These are phyloP conservation scores for Cyclotella atomus DNA, from an alignment of 108 stramenopile species.

Conservation along the genomic window DNA sequence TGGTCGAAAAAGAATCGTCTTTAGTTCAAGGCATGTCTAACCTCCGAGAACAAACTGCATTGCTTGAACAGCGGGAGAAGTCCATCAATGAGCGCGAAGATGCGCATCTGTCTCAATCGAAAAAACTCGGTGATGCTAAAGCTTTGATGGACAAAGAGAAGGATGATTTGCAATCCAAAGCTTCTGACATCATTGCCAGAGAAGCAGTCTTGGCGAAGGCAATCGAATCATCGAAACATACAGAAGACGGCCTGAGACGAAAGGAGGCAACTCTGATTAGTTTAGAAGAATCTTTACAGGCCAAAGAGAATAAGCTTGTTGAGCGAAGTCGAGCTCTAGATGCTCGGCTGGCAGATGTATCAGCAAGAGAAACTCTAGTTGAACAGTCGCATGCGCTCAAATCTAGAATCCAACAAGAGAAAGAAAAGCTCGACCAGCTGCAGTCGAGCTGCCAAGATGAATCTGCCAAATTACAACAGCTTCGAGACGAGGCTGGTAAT, in stretches of 20 bases:
- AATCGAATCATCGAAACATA: constrained; percentile 12
- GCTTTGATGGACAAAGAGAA: constrained; percentile 18
- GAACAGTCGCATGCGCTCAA: constrained; percentile 15
- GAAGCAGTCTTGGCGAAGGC: constrained; percentile 13
- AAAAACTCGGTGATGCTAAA: constrained; percentile 18
- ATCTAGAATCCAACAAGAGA: constrained; percentile 26
- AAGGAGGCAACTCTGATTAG: constrained; percentile 20
- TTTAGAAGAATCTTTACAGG: constrained; percentile 28
- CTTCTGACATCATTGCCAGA: constrained; percentile 4
- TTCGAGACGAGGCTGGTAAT: constrained; percentile 29
- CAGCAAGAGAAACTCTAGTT: background rate
- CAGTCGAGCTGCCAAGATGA: constrained; percentile 22
- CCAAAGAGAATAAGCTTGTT: constrained; percentile 8
- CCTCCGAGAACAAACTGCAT: constrained; percentile 18
- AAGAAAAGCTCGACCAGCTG: constrained; percentile 22
- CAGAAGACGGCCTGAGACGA: constrained; percentile 10
- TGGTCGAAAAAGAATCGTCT: constrained; percentile 13
- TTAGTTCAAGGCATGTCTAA: constrained; percentile 27
- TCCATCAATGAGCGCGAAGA: constrained; percentile 15
- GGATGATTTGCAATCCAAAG: constrained; percentile 15
- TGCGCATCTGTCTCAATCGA: background rate
- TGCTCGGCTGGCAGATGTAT: background rate
- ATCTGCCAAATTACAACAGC: constrained; percentile 19
- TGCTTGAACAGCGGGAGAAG: too few relatives aligned
- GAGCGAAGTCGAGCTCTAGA: background rate